Evolutionary conservation across 2,329 filamentous ascomycete genomes (phyloP).

Genomic region (Malbranchea zuffiana): DNA sequence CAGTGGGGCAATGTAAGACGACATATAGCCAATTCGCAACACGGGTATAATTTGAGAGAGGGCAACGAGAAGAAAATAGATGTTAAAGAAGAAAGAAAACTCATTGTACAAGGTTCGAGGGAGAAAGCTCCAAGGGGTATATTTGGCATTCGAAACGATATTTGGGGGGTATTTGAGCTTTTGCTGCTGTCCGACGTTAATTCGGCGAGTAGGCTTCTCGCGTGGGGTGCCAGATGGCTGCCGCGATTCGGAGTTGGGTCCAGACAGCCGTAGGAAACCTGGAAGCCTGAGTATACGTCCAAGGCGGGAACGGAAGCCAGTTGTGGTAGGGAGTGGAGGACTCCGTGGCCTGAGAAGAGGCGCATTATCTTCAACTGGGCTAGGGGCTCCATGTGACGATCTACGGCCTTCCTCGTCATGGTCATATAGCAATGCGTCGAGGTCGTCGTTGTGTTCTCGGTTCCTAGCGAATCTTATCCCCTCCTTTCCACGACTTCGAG

Average conservation of each 20-base stretch:
- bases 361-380: slow-evolving; percentile 56
- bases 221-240: slow-evolving; percentile 20
- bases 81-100: slow-evolving; percentile 99
- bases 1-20: slow-evolving; percentile 85
- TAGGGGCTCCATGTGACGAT: slow-evolving; percentile 50
- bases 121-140: slow-evolving; percentile 87
- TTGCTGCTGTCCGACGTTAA: slow-evolving; percentile 66
- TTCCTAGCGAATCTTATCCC: slow-evolving; percentile 20
- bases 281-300: slow-evolving; percentile 50
- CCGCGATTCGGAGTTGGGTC: slow-evolving; percentile 14
- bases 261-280: slow-evolving; percentile 47
- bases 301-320: slow-evolving; percentile 37
- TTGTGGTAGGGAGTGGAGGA: slow-evolving; percentile 22
- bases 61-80: slow-evolving; percentile 94
- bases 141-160: slow-evolving; percentile 92
- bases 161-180: slow-evolving; percentile 74
- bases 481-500: slow-evolving; percentile 27
- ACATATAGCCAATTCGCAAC: slow-evolving; percentile 83
- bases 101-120: slow-evolving; percentile 95
- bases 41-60: slow-evolving; percentile 85
- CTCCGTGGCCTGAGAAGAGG: slow-evolving; percentile 50
- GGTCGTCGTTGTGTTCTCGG: slow-evolving; percentile 52
- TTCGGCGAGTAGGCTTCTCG: slow-evolving; percentile 52
- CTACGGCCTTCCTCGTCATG: slow-evolving; percentile 45
- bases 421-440: slow-evolving; percentile 55